Evolutionary conservation across 768 basidiomycete genomes (phyloP).

Genomic region (Suillus fuscotomentosus): DNA sequence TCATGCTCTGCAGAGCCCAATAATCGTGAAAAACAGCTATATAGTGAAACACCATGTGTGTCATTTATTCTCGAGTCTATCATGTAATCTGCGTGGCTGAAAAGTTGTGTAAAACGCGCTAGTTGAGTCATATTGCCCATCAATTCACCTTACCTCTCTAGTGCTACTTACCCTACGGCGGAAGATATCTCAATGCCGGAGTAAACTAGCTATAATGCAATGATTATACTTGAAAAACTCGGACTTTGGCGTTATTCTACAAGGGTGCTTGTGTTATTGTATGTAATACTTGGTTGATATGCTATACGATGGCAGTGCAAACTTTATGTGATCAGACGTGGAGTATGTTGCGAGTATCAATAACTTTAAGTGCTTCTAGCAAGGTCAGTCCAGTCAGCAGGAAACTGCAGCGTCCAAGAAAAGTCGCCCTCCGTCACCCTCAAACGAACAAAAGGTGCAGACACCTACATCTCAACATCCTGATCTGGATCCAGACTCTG

Average conservation of each 20-base stretch:
- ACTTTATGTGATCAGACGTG: neutral
- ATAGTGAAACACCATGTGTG: no score
- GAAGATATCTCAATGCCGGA: no score
- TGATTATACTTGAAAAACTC: neutral
- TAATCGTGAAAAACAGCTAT: no score
- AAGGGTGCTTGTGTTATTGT: neutral
- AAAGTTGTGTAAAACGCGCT: no score
- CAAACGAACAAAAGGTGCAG: neutral
- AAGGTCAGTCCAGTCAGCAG: neutral
- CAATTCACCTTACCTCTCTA: no score
- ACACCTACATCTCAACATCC: neutral
- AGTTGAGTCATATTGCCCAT: no score
- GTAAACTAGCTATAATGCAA: neutral
- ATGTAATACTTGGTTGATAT: neutral
- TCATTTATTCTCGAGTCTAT: no score
- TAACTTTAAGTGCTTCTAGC: neutral
- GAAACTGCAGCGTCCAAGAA: neutral
- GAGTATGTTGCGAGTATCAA: neutral
- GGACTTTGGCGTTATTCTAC: neutral
- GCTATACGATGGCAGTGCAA: neutral
- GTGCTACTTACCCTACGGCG: no score
- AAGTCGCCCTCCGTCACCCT: neutral
- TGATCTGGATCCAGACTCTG: neutral
- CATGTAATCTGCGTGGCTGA: no score
- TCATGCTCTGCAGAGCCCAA: neutral